Percentiles rank a stretch among this genome's conserved stretches.
Evolutionary conservation across 352 stramenopile genomes (phyloP).

Genomic region (Globisporangium spiculum): DNA sequence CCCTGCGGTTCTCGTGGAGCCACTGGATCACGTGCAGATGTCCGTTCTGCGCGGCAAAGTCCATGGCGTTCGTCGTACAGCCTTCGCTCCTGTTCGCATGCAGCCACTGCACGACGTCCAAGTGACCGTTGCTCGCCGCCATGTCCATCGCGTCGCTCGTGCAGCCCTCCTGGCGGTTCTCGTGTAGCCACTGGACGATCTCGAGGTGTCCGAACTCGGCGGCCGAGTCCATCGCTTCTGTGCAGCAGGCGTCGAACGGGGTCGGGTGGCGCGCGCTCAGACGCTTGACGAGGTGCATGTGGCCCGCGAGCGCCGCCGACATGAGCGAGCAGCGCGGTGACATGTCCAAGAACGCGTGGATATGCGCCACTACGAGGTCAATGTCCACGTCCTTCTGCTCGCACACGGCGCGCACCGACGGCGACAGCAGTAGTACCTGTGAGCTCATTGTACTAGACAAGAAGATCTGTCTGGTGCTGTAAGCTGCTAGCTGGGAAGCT

Average conservation of each 20-base stretch:
- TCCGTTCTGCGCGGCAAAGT: constrained; percentile 26
- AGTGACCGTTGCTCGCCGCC: constrained; percentile 26
- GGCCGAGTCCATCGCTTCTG: constrained; percentile 33
- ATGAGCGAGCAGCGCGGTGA: constrained; percentile 53
- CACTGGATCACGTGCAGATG: constrained; percentile 34
- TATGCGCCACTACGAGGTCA: constrained; percentile 44
- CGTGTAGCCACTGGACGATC: constrained; percentile 35
- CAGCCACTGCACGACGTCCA: constrained; percentile 33
- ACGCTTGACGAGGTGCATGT: constrained; percentile 54
- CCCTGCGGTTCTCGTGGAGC: constrained; percentile 26
- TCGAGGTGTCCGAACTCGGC: constrained; percentile 25
- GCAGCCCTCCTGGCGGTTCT: constrained; percentile 28
- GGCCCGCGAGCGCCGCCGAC: constrained; percentile 44
- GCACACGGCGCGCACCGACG: constrained; percentile 47
- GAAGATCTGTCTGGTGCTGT: not conserved
- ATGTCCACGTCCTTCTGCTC: constrained; percentile 37
- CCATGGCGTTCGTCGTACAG: constrained; percentile 28
- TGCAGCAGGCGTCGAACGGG: constrained; percentile 25
- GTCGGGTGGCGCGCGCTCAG: constrained; percentile 34
- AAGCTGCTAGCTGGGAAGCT: not conserved
- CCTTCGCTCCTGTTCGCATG: constrained; percentile 29
- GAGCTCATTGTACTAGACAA: not conserved
- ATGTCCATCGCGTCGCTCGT: constrained; percentile 36
- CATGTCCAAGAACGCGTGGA: constrained; percentile 57
- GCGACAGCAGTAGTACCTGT: constrained; percentile 26